Evolutionary conservation across 225 moss, liverwort and hornwort species (phyloP).

Genomic region (Neckera pumila): DNA sequence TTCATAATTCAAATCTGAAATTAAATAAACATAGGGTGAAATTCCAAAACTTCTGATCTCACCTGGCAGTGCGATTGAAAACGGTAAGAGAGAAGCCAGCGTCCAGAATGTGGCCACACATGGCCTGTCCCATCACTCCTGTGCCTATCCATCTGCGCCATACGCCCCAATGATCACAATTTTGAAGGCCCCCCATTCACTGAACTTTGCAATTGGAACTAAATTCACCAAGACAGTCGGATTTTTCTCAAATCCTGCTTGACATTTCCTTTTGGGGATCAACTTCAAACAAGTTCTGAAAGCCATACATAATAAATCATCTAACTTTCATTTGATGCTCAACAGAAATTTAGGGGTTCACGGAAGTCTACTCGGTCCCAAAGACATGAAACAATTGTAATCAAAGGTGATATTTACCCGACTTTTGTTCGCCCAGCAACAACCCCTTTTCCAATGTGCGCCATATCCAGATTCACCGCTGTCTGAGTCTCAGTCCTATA

Average conservation of each 20-base stretch:
- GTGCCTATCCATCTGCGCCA: constrained; percentile 87
- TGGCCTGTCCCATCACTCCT: constrained; percentile 94
- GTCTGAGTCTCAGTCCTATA: neutral
- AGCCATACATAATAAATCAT: neutral
- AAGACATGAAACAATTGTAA: neutral
- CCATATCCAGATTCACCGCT: constrained; percentile 26
- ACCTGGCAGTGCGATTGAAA: constrained; percentile 87
- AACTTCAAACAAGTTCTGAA: neutral
- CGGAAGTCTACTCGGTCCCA: neutral
- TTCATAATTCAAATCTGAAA: neutral
- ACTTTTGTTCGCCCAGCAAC: constrained; percentile 57
- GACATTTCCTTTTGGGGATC: neutral
- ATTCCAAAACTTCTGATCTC: neutral
- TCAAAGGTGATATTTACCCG: constrained; percentile 21
- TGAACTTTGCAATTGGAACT: neutral
- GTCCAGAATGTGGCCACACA: constrained; percentile 87
- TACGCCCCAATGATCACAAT: neutral
- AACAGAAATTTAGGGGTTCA: neutral
- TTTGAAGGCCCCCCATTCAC: neutral
- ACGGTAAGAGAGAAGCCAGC: constrained; percentile 80
- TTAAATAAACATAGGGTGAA: neutral
- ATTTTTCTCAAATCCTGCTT: neutral
- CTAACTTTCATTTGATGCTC: neutral
- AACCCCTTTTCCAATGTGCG: constrained; percentile 21
- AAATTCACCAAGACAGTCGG: too few species aligned